Conservation (phyloP, 352 stramenopile genomes). For the Phytopythium kandeliae region DNA sequence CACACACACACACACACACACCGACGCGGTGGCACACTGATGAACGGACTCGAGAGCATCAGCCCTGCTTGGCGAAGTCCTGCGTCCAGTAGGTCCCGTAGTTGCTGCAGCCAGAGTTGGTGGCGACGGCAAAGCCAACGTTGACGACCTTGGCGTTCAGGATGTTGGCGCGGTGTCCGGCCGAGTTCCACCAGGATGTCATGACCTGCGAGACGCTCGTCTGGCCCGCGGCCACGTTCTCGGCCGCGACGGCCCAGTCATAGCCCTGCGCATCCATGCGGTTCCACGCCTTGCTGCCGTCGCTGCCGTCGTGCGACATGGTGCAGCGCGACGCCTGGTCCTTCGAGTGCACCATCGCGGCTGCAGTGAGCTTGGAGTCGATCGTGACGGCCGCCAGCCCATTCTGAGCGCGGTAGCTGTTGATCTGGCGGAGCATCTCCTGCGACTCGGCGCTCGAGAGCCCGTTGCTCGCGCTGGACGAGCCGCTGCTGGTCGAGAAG, state of each 20-base stretch:
- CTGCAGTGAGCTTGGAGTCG: conserved; percentile 25
- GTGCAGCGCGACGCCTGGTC: conserved; percentile 34
- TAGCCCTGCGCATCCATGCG: conserved; percentile 33
- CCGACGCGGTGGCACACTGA: not conserved
- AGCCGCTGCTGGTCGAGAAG: conserved; percentile 14
- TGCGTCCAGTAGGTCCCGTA: conserved; percentile 31
- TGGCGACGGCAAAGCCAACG: conserved; percentile 24
- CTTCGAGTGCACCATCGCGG: conserved; percentile 34
- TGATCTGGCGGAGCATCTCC: conserved; percentile 45
- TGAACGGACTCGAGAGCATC: too few species aligned
- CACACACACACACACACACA: not conserved
- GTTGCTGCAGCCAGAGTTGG: conserved; percentile 20
- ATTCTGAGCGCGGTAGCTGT: conserved; percentile 36
- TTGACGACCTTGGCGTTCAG: conserved; percentile 19
- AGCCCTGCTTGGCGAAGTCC: conserved; percentile 15
- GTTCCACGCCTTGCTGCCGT: conserved; percentile 30
- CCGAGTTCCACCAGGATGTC: conserved; percentile 46
- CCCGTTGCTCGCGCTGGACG: conserved; percentile 20
- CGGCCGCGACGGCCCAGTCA: conserved; percentile 26
- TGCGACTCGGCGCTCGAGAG: conserved; percentile 22
- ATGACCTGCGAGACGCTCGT: conserved; percentile 31
- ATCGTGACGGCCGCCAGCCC: conserved; percentile 30
- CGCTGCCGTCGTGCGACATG: conserved; percentile 36
- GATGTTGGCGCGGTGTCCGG: conserved; percentile 41
- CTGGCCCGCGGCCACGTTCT: conserved; percentile 58